Evolutionary conservation across 2,329 filamentous ascomycete genomes (phyloP).

Genomic region (Monilinia aucupariae): DNA sequence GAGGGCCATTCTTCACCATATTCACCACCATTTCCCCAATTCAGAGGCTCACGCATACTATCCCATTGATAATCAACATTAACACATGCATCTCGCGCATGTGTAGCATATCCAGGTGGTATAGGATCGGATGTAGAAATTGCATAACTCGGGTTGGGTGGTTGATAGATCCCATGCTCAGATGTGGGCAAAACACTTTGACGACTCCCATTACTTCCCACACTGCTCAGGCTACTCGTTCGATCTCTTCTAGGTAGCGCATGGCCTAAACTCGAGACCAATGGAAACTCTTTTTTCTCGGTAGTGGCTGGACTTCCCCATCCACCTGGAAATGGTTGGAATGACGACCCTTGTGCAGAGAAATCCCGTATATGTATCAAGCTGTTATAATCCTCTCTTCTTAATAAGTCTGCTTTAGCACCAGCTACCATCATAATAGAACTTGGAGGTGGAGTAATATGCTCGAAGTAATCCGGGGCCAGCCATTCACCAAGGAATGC

Average conservation of each 20-base stretch:
- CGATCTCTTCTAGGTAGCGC: constrained; percentile 32
- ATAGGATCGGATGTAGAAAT: constrained; percentile 76
- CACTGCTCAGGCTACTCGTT: constrained; percentile 34
- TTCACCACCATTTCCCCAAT: constrained; percentile 83
- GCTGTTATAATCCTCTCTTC: constrained; percentile 62
- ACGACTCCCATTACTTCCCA: constrained; percentile 29
- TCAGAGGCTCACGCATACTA: constrained; percentile 69
- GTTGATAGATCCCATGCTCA: constrained; percentile 53
- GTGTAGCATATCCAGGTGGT: constrained; percentile 79
- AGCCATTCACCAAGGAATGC: constrained; percentile 95
- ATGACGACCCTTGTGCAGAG: constrained; percentile 30
- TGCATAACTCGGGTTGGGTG: constrained; percentile 77
- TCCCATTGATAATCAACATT: constrained; percentile 96
- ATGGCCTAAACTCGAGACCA: constrained; percentile 28
- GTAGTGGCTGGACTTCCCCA: constrained; percentile 34
- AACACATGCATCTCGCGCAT: constrained; percentile 81
- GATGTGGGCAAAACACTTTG: constrained; percentile 20
- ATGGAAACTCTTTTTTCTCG: constrained; percentile 28
- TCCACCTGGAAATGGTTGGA: constrained; percentile 37
- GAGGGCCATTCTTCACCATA: constrained; percentile 92
- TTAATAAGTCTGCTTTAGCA: constrained; percentile 81
- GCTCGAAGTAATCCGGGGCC: constrained; percentile 85
- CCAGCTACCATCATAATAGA: constrained; percentile 82
- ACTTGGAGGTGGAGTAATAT: constrained; percentile 81
- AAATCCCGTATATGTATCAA: constrained; percentile 28